Evolutionary conservation across 371 early-diverging fungal genomes (phyloP).

Genomic region (Circinella umbellata): DNA sequence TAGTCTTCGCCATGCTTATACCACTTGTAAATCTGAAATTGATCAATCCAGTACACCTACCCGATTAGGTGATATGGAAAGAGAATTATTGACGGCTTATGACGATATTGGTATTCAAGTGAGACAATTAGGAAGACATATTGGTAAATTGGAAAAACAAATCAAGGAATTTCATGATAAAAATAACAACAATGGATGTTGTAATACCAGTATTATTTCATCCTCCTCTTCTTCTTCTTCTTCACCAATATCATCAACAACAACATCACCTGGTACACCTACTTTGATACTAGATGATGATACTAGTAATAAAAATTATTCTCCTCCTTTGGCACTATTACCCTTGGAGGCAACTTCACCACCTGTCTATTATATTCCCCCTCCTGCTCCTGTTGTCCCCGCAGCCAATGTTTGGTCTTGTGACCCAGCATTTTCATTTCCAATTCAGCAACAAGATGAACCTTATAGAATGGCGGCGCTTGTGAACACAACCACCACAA

Average conservation of each 20-base stretch:
- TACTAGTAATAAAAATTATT: background rate
- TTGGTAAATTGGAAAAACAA: constrained; percentile 35
- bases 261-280: background rate
- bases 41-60: constrained; percentile 35
- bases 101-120: constrained; percentile 51
- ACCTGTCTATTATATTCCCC: background rate
- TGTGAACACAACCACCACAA: background rate
- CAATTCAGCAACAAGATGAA: background rate
- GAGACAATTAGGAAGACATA: constrained; percentile 40
- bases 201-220: background rate
- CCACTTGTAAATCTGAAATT: constrained; percentile 28
- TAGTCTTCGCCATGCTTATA: constrained; percentile 46
- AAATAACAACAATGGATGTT: background rate
- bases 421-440: background rate
- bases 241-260: constrained; percentile 4
- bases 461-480: too few species aligned
- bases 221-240: background rate
- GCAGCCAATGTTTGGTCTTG: background rate
- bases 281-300: background rate
- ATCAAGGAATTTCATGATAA: constrained; percentile 1
- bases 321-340: constrained; percentile 1
- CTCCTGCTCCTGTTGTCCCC: background rate
- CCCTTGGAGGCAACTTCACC: constrained; percentile 10
- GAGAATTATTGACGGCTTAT: constrained; percentile 51
- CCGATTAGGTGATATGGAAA: constrained; percentile 48